A percentile compares a stretch with the other conserved stretches of the same genome.
Evolutionary conservation across 176 grass and related monocot species (phyloP).

Genomic region (Themeda triandra): DNA sequence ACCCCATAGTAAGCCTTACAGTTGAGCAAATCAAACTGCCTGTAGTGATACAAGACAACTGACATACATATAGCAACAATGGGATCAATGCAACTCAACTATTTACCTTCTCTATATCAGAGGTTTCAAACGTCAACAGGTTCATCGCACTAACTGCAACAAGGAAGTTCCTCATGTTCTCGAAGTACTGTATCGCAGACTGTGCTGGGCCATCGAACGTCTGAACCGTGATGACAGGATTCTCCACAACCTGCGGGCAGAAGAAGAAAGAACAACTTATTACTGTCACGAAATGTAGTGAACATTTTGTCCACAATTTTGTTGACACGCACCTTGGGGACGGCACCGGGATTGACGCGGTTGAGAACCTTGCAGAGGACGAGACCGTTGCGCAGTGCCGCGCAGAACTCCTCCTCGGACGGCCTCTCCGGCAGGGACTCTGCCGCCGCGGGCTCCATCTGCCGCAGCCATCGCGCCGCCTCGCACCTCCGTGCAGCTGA

Average conservation of each 20-base stretch:
- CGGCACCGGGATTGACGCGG: slow-evolving; percentile 64
- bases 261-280: background rate
- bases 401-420: slow-evolving; percentile 60
- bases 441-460: slow-evolving; percentile 46
- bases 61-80: background rate
- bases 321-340: slow-evolving; percentile 55
- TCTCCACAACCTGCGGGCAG: slow-evolving; percentile 63
- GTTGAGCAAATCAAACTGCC: background rate
- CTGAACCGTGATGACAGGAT: slow-evolving; percentile 51
- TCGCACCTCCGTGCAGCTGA: slow-evolving; percentile 64
- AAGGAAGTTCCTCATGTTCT: slow-evolving; percentile 91
- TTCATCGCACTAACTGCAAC: slow-evolving; percentile 74
- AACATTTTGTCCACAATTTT: background rate
- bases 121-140: slow-evolving; percentile 75
- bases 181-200: slow-evolving; percentile 84
- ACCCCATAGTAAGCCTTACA: background rate
- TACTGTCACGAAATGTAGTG: background rate
- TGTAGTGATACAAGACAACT: background rate
- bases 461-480: slow-evolving; percentile 70
- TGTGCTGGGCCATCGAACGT: slow-evolving; percentile 70
- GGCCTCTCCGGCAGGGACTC: slow-evolving; percentile 56
- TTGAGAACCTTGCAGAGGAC: slow-evolving; percentile 88
- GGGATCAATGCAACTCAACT: background rate
- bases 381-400: slow-evolving; percentile 66
- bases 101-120: slow-evolving; percentile 76